Evolutionary conservation across 2,329 filamentous ascomycete species (phyloP), one percentile per base, ranked within the genome.

Genomic region (Leptographium lundbergii): DNA sequence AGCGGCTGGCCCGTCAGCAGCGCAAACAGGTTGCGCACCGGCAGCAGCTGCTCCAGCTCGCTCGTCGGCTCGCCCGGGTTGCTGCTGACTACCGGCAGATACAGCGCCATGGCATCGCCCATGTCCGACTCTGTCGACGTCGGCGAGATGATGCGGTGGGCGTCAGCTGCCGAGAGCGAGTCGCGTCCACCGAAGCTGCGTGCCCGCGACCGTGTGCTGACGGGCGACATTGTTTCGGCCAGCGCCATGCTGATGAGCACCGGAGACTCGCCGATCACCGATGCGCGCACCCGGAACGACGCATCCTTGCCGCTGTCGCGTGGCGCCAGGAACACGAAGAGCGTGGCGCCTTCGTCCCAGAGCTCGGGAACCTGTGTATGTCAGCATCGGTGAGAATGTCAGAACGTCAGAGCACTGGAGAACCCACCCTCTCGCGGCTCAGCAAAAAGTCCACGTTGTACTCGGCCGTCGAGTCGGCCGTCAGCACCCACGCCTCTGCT

Each of bases 21-120:
- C 6, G 84, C 84, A 63, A 87, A 87, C 48, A 87, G 68, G 64
- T 87, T 87, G 57, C 84, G 77, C 29, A 83, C 77, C 4, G 78
- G 78, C 45, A 87, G 73, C 14, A 86, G 68, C 3, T 77, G 75
- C 56, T 85, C 81, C 42, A 82, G 67, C 54, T 81, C 77, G 13
- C 68, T 72, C 1, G 42, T 24, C 10, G 17, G 7, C 5, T 69
- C 68, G n/a, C 47, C 53, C 24, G 22, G 14, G 5, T 67, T 68
- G 60, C 73, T 70, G 60, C 73, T 70, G 14, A 70, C 68, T 1
- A 74, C 71, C 1, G 82, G 81, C 10, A 85, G 71, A 64, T 83
- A 82, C 14, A 86, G 69, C 24, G 76, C 75, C 39, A 56, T 45
- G 75, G 68, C 39, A 82, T 47, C 36, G 9, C 36, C 76, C 19